These are phyloP conservation scores for Aspergillus novoparasiticus DNA, from an alignment of 2,329 filamentous ascomycete species.

Conservation along the genomic window DNA sequence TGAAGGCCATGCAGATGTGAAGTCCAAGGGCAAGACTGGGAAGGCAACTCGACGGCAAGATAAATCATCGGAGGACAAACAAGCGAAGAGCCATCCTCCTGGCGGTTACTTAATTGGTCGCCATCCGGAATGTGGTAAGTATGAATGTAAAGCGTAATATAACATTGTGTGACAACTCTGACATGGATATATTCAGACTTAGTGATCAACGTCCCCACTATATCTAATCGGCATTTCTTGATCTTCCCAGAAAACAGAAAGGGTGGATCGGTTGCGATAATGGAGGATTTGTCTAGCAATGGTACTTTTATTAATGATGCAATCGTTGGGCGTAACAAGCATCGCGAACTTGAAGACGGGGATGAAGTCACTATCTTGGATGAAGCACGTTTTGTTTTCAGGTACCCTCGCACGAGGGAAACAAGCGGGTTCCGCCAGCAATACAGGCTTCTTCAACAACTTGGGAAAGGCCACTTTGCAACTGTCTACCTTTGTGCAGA, in stretches of 20 bases:
- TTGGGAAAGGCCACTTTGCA: conserved; percentile 94
- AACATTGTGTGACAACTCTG: neutral
- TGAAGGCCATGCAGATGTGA: conserved; percentile 50
- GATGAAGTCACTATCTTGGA: conserved; percentile 89
- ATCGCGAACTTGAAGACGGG: conserved; percentile 81
- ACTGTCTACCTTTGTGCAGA: conserved; percentile 91
- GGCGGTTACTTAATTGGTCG: conserved; percentile 89
- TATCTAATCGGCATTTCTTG: conserved; percentile 75
- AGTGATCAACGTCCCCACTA: conserved; percentile 72
- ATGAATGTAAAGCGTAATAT: neutral
- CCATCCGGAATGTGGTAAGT: conserved; percentile 89
- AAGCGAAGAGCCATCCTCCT: conserved; percentile 60
- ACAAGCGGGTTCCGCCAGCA: conserved; percentile 82
- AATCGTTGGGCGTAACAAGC: conserved; percentile 87
- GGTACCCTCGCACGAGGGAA: conserved; percentile 76
- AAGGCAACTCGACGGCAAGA: conserved; percentile 51
- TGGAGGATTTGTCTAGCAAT: conserved; percentile 94
- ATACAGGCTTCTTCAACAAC: conserved; percentile 79
- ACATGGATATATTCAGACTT: conserved; percentile 57
- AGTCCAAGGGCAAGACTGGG: conserved; percentile 38
- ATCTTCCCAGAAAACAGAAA: conserved; percentile 59
- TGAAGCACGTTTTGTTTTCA: conserved; percentile 85
- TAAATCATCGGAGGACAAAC: conserved; percentile 62
- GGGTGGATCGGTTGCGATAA: conserved; percentile 65
- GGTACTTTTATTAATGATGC: conserved; percentile 95